Conservation (phyloP, 2,329 filamentous ascomycete genomes). For the Venturia nashicola region DNA sequence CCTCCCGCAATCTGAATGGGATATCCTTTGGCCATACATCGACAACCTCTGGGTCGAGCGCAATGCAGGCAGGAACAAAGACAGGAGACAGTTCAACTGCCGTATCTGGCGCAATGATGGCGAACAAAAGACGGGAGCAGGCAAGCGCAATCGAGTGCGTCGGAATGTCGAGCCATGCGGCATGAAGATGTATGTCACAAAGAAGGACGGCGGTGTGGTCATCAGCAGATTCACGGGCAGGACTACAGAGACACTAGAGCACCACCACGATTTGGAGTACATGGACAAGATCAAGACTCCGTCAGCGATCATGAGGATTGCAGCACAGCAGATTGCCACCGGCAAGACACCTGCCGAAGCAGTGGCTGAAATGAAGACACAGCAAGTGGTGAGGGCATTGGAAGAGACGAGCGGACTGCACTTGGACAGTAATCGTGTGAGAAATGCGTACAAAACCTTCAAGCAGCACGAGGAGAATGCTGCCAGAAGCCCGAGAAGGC, state of each 20-base stretch:
- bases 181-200: conserved; percentile 10
- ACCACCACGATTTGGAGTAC: conserved; percentile 9
- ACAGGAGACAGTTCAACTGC: conserved; percentile 7
- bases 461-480: not conserved
- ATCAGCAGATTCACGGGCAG: conserved; percentile 5
- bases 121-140: conserved; percentile 1
- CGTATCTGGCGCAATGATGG: conserved; percentile 9
- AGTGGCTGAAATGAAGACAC: conserved; percentile 2
- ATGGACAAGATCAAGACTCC: conserved; percentile 9
- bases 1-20: not conserved
- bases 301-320: conserved; percentile 6
- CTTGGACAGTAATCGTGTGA: conserved; percentile 6
- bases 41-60: conserved; percentile 9
- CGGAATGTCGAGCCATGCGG: conserved; percentile 5
- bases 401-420: conserved; percentile 7
- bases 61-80: conserved; percentile 7
- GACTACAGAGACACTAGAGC: not conserved
- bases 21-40: conserved; percentile 6
- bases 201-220: conserved; percentile 3
- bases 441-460: conserved; percentile 6
- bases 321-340: conserved; percentile 1
- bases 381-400: conserved; percentile 3
- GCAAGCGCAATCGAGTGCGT: conserved; percentile 1
- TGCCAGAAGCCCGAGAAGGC: not conserved
- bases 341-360: conserved; percentile 8